These are phyloP conservation scores for Diplodia seriata DNA, from an alignment of 2,329 filamentous ascomycete species.

Conservation along the genomic window DNA sequence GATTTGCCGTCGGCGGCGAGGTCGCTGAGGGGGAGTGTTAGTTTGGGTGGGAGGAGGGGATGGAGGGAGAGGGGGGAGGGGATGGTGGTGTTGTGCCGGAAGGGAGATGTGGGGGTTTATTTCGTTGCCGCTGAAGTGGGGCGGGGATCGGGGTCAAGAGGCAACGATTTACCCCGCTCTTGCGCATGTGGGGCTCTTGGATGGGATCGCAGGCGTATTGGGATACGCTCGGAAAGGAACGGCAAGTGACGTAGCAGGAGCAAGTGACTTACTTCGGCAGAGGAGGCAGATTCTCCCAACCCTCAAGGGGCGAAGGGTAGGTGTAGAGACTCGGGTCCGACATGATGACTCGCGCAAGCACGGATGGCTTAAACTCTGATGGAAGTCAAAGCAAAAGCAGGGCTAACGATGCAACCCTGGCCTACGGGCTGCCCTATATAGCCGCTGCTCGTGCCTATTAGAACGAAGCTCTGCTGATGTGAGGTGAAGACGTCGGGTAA, in stretches of 20 bases:
- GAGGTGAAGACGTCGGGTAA: conserved; percentile 10
- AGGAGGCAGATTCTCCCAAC: conserved; percentile 64
- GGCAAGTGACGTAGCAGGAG: neutral
- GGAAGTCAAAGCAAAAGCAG: neutral
- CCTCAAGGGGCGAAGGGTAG: conserved; percentile 64
- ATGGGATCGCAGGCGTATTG: neutral
- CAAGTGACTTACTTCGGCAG: conserved; percentile 53
- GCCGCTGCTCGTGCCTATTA: neutral
- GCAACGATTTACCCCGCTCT: neutral
- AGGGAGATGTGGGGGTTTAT: neutral
- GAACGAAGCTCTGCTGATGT: conserved; percentile 4
- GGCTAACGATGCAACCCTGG: neutral
- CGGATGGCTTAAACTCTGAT: neutral
- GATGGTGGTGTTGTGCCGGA: neutral
- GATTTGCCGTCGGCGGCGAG: conserved; percentile 78
- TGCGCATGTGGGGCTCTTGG: neutral
- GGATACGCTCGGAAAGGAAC: neutral
- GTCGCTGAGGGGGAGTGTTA: conserved; percentile 52
- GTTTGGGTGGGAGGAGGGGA: neutral
- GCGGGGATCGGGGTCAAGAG: neutral
- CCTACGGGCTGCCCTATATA: neutral
- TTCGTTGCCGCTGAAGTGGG: neutral
- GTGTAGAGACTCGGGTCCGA: conserved; percentile 53
- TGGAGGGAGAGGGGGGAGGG: neutral
- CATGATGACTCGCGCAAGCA: conserved; percentile 39